These are phyloP conservation scores for Blastobotrys ciferrii DNA, from an alignment of 1,139 yeast species.

Conservation along the genomic window DNA sequence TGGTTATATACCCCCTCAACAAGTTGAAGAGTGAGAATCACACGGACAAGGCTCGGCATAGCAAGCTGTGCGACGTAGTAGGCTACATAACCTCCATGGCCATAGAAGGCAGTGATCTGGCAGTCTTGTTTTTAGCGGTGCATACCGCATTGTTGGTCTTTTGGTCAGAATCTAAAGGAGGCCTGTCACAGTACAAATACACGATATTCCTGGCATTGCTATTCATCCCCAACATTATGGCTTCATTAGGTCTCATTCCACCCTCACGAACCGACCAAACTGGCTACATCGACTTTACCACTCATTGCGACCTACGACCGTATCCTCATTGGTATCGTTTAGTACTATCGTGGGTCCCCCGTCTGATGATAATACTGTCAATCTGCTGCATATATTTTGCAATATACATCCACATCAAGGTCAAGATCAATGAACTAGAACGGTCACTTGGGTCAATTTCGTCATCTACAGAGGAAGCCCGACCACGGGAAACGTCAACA, in stretches of 20 bases:
- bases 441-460: conserved; percentile 30
- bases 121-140: conserved; percentile 73
- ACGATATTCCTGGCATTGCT: conserved; percentile 52
- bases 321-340: conserved; percentile 70
- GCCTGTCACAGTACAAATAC: conserved; percentile 39
- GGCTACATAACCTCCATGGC: conserved; percentile 79
- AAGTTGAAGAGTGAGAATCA: conserved; percentile 45
- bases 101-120: conserved; percentile 49
- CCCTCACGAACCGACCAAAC: conserved; percentile 2
- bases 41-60: conserved; percentile 41
- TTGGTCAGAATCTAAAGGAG: conserved; percentile 21
- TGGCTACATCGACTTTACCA: conserved; percentile 43
- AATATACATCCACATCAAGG: conserved; percentile 63
- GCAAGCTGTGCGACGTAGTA: conserved; percentile 56
- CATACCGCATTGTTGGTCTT: conserved; percentile 56
- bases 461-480: not conserved
- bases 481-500: not conserved
- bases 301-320: conserved; percentile 76
- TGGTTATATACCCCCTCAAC: conserved; percentile 63
- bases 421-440: conserved; percentile 19
- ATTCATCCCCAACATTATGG: not conserved
- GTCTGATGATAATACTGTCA: conserved; percentile 59
- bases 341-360: conserved; percentile 76
- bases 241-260: conserved; percentile 1
- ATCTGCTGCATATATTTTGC: conserved; percentile 63